phyloP scores from a whole-genome alignment of 768 basidiomycete genomes.

The Russula olivacea region DNA sequence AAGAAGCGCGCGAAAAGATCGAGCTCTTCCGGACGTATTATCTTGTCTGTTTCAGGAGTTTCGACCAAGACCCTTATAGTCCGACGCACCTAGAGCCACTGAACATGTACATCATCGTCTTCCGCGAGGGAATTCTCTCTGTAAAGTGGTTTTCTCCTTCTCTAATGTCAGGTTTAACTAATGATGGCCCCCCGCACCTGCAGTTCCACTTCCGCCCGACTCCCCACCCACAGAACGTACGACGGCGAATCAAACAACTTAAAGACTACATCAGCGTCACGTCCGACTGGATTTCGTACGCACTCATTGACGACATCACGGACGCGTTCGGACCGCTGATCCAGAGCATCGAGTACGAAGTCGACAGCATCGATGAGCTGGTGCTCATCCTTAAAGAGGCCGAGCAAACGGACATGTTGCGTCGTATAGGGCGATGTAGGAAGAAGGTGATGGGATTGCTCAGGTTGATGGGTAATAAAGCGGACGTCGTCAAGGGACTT shows the following conservation, averaged over 20 bases:
- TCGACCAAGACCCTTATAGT: conserved; percentile 97
- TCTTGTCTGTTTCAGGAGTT: conserved; percentile 97
- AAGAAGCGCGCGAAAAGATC: conserved; percentile 99
- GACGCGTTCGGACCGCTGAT: conserved; percentile 98
- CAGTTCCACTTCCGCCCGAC: conserved; percentile 98
- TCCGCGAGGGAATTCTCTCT: conserved; percentile 92
- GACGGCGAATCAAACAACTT: conserved; percentile 95
- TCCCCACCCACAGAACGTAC: conserved; percentile 96
- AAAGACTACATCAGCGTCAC: conserved; percentile 99
- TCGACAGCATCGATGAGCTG: conserved; percentile 97
- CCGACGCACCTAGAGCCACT: conserved; percentile 96
- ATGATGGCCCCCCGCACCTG: background rate
- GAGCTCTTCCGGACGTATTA: conserved; percentile 99
- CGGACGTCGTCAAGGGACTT: conserved; percentile 97
- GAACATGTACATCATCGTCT: conserved; percentile 99
- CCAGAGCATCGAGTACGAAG: conserved; percentile 98
- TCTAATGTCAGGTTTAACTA: background rate
- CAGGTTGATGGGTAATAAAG: conserved; percentile 97
- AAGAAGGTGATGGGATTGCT: conserved; percentile 99
- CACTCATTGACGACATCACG: conserved; percentile 98
- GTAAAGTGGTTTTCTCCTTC: conserved; percentile 42
- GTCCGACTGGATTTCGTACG: conserved; percentile 99
- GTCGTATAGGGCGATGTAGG: conserved; percentile 93
- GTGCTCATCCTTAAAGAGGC: conserved; percentile 94
- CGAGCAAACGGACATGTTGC: conserved; percentile 96